Conservation (phyloP, 352 stramenopile genomes). For the Pythium myriotylum region DNA sequence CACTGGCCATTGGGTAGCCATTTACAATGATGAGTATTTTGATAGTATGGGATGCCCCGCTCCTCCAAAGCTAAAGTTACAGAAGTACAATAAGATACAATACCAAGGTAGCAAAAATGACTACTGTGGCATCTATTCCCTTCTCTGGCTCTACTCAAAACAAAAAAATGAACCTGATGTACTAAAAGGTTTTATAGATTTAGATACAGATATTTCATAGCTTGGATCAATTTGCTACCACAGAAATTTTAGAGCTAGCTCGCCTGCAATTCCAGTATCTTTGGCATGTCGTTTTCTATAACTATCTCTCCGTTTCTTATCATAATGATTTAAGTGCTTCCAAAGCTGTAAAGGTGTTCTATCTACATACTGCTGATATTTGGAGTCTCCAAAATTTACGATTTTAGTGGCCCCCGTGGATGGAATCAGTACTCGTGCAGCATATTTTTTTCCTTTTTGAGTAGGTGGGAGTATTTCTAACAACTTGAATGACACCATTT, state of each 20-base stretch:
- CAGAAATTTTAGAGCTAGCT: constrained; percentile 12
- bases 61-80: not conserved
- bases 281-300: constrained; percentile 15
- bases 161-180: constrained; percentile 9
- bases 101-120: constrained; percentile 6
- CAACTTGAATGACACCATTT: no score
- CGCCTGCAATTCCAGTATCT: constrained; percentile 16
- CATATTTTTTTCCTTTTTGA: no score
- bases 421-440: no score
- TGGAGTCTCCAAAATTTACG: not conserved
- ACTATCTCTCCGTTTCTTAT: constrained; percentile 12
- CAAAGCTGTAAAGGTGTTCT: constrained; percentile 16
- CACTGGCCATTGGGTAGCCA: constrained; percentile 3
- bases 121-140: constrained; percentile 4
- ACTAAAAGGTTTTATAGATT: constrained; percentile 10
- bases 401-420: no score
- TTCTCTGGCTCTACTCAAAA: constrained; percentile 12
- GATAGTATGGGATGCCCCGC: not conserved
- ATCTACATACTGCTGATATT: constrained; percentile 3
- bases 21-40: constrained; percentile 8
- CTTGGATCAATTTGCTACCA: constrained; percentile 7
- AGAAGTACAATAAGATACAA: constrained; percentile 10
- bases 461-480: no score
- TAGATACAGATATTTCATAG: constrained; percentile 11
- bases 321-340: constrained; percentile 14